These are phyloP conservation scores for Fraxinus quadrangulata DNA, from an alignment of 257 asterid species.

Conservation along the genomic window DNA sequence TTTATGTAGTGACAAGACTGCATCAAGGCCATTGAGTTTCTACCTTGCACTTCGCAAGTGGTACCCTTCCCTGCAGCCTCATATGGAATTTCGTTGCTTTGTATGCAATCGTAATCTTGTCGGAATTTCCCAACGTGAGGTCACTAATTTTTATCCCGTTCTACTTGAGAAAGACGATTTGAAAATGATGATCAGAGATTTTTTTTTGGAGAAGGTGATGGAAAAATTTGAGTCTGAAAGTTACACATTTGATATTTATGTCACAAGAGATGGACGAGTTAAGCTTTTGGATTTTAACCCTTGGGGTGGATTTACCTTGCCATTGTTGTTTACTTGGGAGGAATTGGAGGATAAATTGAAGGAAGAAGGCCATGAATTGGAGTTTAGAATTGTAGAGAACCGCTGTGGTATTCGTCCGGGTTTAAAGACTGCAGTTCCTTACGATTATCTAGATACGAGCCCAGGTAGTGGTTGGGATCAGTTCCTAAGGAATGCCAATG, in stretches of 20 bases:
- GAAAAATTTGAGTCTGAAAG: conserved; percentile 57
- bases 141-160: conserved; percentile 75
- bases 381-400: conserved; percentile 65
- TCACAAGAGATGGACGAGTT: conserved; percentile 61
- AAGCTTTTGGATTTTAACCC: conserved; percentile 91
- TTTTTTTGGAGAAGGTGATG: conserved; percentile 47
- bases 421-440: conserved; percentile 84
- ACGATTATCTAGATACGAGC: conserved; percentile 79
- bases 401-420: conserved; percentile 80
- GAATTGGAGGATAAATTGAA: conserved; percentile 58
- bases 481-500: conserved; percentile 64
- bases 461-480: conserved; percentile 91
- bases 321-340: conserved; percentile 76
- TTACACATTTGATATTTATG: conserved; percentile 74
- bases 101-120: conserved; percentile 44
- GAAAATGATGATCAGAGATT: conserved; percentile 35
- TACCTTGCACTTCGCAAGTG: conserved; percentile 86
- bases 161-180: conserved; percentile 53
- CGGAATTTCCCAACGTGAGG: conserved; percentile 84
- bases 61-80: conserved; percentile 70
- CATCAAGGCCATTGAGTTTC: conserved; percentile 62
- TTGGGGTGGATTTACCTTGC: conserved; percentile 83
- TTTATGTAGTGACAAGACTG: conserved; percentile 56
- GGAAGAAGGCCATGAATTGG: conserved; percentile 37
- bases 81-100: conserved; percentile 92